A percentile compares a stretch with the other conserved stretches of the same genome.
These are phyloP conservation scores for Penicillium maclennaniae DNA, from an alignment of 495 filamentous ascomycete genomes.

Conservation along the genomic window DNA sequence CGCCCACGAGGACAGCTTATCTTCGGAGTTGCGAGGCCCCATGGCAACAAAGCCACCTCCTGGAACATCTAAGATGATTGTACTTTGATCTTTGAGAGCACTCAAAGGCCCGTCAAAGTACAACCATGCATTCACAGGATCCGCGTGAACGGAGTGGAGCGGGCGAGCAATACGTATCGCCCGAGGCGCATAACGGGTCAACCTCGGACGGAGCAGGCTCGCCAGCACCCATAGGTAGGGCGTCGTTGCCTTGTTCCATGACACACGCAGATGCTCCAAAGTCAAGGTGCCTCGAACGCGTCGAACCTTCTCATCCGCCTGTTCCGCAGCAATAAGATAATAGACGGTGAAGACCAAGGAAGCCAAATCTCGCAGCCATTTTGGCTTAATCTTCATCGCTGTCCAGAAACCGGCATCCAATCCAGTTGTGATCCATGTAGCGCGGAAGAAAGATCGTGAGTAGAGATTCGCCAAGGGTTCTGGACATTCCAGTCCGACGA, in stretches of 20 bases:
- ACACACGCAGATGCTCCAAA: conserved; percentile 85
- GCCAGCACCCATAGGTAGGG: conserved; percentile 73
- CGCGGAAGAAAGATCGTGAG: conserved; percentile 89
- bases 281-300: conserved; percentile 83
- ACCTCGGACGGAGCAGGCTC: conserved; percentile 66
- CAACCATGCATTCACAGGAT: conserved; percentile 82
- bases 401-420: conserved; percentile 98
- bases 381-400: conserved; percentile 83
- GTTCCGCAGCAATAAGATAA: conserved; percentile 88
- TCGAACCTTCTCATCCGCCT: conserved; percentile 95
- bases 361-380: conserved; percentile 76
- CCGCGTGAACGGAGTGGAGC: conserved; percentile 68
- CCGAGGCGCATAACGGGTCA: conserved; percentile 74
- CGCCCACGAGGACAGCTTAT: conserved; percentile 88
- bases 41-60: conserved; percentile 96
- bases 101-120: conserved; percentile 89
- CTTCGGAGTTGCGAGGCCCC: conserved; percentile 85
- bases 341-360: conserved; percentile 81
- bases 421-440: conserved; percentile 94
- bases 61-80: conserved; percentile 85
- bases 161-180: conserved; percentile 82
- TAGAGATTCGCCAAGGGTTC: conserved; percentile 95
- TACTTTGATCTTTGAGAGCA: conserved; percentile 69
- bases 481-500: conserved; percentile 85
- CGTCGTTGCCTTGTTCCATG: conserved; percentile 90